Evolutionary conservation across 2,329 filamentous ascomycete genomes (phyloP), one percentile per base, ranked within the genome.

Genomic region (Aspergillus transmontanensis): DNA sequence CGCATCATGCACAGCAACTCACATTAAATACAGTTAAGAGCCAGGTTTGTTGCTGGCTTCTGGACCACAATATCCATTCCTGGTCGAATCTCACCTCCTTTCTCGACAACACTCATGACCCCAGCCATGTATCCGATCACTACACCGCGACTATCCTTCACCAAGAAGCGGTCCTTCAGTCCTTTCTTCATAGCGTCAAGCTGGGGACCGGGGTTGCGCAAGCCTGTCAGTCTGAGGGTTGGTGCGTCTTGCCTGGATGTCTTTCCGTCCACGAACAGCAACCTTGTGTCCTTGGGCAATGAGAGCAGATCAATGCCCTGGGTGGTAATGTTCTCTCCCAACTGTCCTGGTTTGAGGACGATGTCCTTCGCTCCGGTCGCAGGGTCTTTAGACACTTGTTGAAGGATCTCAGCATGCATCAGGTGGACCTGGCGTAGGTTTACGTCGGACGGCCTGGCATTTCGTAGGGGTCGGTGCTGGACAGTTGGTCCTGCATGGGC

Each of bases 291-390:
- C 0, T 32, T 28, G 7, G 55, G 32, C 4, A 67, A 19, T 3
- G 39, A 23, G 14, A 61, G 41, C 32, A 67, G 50, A 23, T 67
- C 60, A 16, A 65, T 55, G 1, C 65, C 63, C 28, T 59, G 46
- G 1, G 65, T 67, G 14, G 63, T 65, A 19, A 67, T 55, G 36
- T 67, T 67, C 28, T 67, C 58, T 2, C 65, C 65, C 1, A 67
- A 28, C 0, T 43, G 50, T 6, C 65, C 65, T 0, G 63, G 39
- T 6, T n/a, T 28, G 14, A 50, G 26, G 10, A 6, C 6, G 23
- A 50, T 30, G 9, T 28, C 46, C 46, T 50, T 50, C 46, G 3
- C 14, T 50, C 26, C 46, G 46, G 46, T 50, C 26, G 7, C 26
- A 28, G 46, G 46, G 26, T 50, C 46, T 10, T 26, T 50, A n/a